Percentiles rank a stretch among this genome's conserved stretches.
phyloP scores from a whole-genome alignment of 331 rosid genomes.

The Acacia pycnantha region DNA sequence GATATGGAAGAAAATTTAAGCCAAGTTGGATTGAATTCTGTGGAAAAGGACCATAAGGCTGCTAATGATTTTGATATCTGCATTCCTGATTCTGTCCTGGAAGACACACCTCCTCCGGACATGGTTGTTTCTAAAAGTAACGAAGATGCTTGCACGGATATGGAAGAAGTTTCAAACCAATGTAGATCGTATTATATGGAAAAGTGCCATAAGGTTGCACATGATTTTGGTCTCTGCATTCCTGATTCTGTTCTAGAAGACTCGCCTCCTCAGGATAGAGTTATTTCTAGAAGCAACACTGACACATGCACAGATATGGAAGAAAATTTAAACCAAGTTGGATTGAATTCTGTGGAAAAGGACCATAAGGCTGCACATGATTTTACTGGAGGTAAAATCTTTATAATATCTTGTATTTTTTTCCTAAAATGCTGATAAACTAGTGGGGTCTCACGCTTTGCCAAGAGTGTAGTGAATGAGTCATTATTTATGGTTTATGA shows the following conservation, averaged over 20 bases:
- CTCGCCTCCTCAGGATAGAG: slow-evolving; percentile 27
- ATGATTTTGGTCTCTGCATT: slow-evolving; percentile 27
- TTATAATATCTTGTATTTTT: slow-evolving; percentile 13
- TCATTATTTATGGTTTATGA: no score
- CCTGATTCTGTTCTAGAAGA: slow-evolving; percentile 42
- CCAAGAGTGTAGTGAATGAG: background rate
- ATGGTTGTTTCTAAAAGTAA: slow-evolving; percentile 19
- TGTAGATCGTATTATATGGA: slow-evolving; percentile 28
- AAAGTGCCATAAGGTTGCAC: slow-evolving; percentile 31
- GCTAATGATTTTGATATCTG: slow-evolving; percentile 20
- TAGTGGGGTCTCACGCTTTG: background rate
- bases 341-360: background rate
- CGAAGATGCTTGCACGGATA: slow-evolving; percentile 20
- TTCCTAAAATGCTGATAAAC: slow-evolving; percentile 11
- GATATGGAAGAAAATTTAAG: slow-evolving; percentile 25
- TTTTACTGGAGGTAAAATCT: slow-evolving; percentile 44
- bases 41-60: background rate
- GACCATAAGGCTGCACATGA: slow-evolving; percentile 16
- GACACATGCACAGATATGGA: slow-evolving; percentile 19
- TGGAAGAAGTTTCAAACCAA: slow-evolving; percentile 27
- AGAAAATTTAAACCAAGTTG: slow-evolving; percentile 18
- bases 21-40: background rate
- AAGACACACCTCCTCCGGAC: slow-evolving; percentile 28
- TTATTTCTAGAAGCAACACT: slow-evolving; percentile 12
- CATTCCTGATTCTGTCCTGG: slow-evolving; percentile 41